Conservation (phyloP, 352 stramenopile genomes). For the Phytopythium chamaehyphon region DNA sequence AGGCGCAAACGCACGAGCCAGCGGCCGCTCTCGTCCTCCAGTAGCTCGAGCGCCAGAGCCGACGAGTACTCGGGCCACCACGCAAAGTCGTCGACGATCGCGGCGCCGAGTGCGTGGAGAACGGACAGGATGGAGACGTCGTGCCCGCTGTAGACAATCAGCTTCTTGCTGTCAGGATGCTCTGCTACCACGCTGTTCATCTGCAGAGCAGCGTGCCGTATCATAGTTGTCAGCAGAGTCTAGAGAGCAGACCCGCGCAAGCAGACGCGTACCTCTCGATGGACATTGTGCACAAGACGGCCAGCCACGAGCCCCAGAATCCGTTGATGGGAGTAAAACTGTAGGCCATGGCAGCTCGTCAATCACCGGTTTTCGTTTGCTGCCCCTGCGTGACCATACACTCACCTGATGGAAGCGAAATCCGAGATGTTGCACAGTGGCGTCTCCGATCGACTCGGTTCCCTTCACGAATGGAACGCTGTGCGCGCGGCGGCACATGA, state of each 20-base stretch:
- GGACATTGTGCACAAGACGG: slow-evolving; percentile 53
- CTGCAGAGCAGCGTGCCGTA: slow-evolving; percentile 8
- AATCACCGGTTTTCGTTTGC: slow-evolving; percentile 2
- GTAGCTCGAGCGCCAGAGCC: slow-evolving; percentile 58
- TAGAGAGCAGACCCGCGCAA: neutral
- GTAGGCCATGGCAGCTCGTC: neutral
- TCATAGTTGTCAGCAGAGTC: neutral
- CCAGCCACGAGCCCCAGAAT: slow-evolving; percentile 68
- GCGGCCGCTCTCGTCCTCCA: slow-evolving; percentile 46
- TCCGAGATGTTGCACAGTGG: slow-evolving; percentile 44
- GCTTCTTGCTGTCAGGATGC: slow-evolving; percentile 35
- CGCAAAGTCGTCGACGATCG: slow-evolving; percentile 33
- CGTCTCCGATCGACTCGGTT: slow-evolving; percentile 37
- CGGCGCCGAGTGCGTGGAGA: slow-evolving; percentile 55
- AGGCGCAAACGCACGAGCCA: slow-evolving; percentile 60
- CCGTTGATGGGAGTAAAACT: slow-evolving; percentile 73
- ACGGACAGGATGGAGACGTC: slow-evolving; percentile 75
- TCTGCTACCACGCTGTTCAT: slow-evolving; percentile 38
- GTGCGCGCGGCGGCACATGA: slow-evolving; percentile 61
- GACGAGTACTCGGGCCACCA: slow-evolving; percentile 79
- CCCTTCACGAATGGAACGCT: slow-evolving; percentile 42
- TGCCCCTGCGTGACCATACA: no score
- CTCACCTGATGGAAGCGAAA: slow-evolving; percentile 73
- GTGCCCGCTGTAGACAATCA: slow-evolving; percentile 81
- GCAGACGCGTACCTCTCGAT: slow-evolving; percentile 28